phyloP scores from a whole-genome alignment of 2,329 filamentous ascomycete genomes.

The Allantophomopsis cytisporea region DNA sequence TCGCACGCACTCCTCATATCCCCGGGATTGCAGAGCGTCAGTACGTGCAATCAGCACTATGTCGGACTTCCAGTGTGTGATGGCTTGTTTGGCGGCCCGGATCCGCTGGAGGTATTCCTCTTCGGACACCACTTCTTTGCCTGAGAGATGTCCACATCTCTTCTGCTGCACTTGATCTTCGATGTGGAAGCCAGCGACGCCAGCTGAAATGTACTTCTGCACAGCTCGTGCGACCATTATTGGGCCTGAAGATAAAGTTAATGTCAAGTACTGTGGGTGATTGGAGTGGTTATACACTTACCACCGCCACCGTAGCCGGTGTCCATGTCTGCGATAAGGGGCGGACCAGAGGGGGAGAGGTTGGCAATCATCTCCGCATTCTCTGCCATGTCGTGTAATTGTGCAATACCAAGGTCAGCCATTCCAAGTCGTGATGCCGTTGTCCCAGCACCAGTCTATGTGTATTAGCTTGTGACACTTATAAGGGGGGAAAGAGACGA shows the following conservation, averaged over 20 bases:
- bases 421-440: conserved; percentile 31
- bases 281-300: conserved; percentile 5
- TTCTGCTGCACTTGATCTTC: conserved; percentile 51
- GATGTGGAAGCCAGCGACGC: conserved; percentile 46
- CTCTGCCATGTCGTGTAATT: conserved; percentile 34
- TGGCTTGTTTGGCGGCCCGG: conserved; percentile 36
- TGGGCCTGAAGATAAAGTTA: conserved; percentile 16
- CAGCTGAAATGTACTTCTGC: conserved; percentile 34
- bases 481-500: not conserved
- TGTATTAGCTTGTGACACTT: not conserved
- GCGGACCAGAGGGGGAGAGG: conserved; percentile 30
- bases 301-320: conserved; percentile 39
- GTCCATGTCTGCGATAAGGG: conserved; percentile 38
- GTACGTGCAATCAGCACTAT: conserved; percentile 53
- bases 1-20: conserved; percentile 39
- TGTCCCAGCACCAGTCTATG: conserved; percentile 33
- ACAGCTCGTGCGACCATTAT: conserved; percentile 38
- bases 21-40: conserved; percentile 41
- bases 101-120: conserved; percentile 41
- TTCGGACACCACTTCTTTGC: conserved; percentile 41
- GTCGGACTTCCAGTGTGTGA: conserved; percentile 33
- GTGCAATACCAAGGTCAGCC: conserved; percentile 34
- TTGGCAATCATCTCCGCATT: conserved; percentile 39
- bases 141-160: conserved; percentile 49
- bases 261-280: not conserved